phyloP scores from a whole-genome alignment of 192 early-diverging fungal genomes.

The Backusella australiensis region DNA sequence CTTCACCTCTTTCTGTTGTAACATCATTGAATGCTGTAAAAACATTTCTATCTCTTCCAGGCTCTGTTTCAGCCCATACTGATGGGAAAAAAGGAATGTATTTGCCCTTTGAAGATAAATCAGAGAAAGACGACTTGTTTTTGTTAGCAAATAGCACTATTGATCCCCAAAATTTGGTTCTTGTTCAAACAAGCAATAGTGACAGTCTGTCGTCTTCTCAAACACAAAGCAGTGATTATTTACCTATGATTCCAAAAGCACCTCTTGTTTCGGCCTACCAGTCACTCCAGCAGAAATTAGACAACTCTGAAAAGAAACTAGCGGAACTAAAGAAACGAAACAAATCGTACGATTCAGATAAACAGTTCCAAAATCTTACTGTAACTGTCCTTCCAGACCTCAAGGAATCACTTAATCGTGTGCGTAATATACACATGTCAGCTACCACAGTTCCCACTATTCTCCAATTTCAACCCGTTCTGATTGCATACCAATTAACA shows the following conservation, averaged over 20 bases:
- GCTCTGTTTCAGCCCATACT: background rate
- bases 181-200: conserved; percentile 35
- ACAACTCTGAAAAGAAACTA: conserved; percentile 17
- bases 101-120: background rate
- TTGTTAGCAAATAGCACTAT: conserved; percentile 37
- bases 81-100: conserved; percentile 2
- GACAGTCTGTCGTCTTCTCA: conserved; percentile 12
- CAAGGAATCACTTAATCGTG: conserved; percentile 34
- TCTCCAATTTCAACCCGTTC: conserved; percentile 54
- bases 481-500: conserved; percentile 64
- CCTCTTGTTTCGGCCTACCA: conserved; percentile 43
- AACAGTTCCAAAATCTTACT: background rate
- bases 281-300: conserved; percentile 39
- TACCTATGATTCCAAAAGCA: conserved; percentile 50
- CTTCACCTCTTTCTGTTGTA: conserved; percentile 2
- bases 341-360: conserved; percentile 5
- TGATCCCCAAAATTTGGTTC: conserved; percentile 41
- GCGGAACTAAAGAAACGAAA: conserved; percentile 22
- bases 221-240: conserved; percentile 20
- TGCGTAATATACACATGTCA: conserved; percentile 41
- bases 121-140: background rate
- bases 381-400: conserved; percentile 36
- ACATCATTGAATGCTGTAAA: conserved; percentile 14
- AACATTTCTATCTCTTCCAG: conserved; percentile 15
- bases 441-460: conserved; percentile 49